These are phyloP conservation scores for Lagenidium giganteum DNA, from an alignment of 352 stramenopile species.

Conservation along the genomic window DNA sequence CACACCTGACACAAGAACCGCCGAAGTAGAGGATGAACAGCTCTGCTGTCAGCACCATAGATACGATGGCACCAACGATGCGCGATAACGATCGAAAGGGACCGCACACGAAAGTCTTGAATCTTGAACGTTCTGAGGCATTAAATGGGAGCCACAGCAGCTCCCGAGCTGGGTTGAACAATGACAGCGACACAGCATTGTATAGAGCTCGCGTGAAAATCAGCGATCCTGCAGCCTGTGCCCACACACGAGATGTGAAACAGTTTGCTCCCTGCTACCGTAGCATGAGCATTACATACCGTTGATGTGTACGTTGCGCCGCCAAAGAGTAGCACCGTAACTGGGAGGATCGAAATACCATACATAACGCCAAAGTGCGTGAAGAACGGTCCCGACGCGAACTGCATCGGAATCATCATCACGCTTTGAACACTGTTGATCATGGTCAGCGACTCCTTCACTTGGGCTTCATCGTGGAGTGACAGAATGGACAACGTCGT, in stretches of 20 bases:
- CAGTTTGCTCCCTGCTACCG: too few relatives aligned
- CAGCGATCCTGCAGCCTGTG: slow-evolving; percentile 43
- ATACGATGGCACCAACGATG: slow-evolving; percentile 68
- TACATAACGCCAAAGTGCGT: slow-evolving; percentile 85
- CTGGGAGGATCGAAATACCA: slow-evolving; percentile 62
- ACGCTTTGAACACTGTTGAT: slow-evolving; percentile 85
- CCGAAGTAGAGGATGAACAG: slow-evolving; percentile 42
- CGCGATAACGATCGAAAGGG: slow-evolving; percentile 77
- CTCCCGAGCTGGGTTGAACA: slow-evolving; percentile 84
- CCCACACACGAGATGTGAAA: slow-evolving; percentile 2
- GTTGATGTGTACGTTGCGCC: slow-evolving; percentile 50
- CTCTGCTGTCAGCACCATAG: slow-evolving; percentile 57
- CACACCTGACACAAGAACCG: slow-evolving; percentile 49
- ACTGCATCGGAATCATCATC: slow-evolving; percentile 83
- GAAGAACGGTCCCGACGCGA: slow-evolving; percentile 75
- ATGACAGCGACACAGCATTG: slow-evolving; percentile 69
- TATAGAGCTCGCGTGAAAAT: slow-evolving; percentile 72
- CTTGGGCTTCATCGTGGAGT: slow-evolving; percentile 49
- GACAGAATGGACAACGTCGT: slow-evolving; percentile 73
- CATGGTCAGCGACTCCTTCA: slow-evolving; percentile 67
- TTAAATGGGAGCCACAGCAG: slow-evolving; percentile 85
- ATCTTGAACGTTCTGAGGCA: slow-evolving; percentile 50
- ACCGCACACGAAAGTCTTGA: slow-evolving; percentile 78
- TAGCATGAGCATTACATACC: too few relatives aligned
- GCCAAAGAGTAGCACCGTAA: slow-evolving; percentile 72